phyloP scores from a whole-genome alignment of 208 protist genomes.

The Strigomonas oncopelti region DNA sequence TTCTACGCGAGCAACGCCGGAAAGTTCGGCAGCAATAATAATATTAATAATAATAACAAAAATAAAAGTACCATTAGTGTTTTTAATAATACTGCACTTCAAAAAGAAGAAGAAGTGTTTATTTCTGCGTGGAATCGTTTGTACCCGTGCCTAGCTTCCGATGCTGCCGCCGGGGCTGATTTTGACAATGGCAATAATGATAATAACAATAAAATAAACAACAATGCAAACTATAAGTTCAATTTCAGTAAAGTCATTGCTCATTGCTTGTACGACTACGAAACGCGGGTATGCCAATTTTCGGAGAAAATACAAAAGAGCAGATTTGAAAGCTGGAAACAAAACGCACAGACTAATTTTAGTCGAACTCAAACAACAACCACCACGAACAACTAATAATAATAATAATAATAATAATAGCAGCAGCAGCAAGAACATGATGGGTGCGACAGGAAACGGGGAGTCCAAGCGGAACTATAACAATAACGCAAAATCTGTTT shows the following conservation, averaged over 20 bases:
- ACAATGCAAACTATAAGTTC: neutral
- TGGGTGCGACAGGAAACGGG: no score
- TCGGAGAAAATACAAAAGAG: neutral
- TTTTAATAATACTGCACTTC: no score
- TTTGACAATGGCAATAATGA: neutral
- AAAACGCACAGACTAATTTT: no score
- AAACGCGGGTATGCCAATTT: neutral
- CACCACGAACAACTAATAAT: no score
- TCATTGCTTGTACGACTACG: neutral
- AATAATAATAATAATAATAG: no score
- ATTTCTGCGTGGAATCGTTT: neutral
- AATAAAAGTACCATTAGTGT: no score
- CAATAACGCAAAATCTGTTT: no score
- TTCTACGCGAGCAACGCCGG: neutral
- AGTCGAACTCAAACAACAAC: no score
- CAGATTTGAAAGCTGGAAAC: neutral
- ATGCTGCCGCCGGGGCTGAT: no score
- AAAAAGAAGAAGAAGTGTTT: neutral
- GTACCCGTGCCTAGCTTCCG: neutral
- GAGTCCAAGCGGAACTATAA: no score
- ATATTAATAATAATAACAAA: neutral
- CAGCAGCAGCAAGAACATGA: no score
- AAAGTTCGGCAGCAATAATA: neutral
- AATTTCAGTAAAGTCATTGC: neutral
- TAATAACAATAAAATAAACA: neutral